Evolutionary conservation across 352 stramenopile genomes (phyloP).

Genomic region (Elongisporangium anandrum): DNA sequence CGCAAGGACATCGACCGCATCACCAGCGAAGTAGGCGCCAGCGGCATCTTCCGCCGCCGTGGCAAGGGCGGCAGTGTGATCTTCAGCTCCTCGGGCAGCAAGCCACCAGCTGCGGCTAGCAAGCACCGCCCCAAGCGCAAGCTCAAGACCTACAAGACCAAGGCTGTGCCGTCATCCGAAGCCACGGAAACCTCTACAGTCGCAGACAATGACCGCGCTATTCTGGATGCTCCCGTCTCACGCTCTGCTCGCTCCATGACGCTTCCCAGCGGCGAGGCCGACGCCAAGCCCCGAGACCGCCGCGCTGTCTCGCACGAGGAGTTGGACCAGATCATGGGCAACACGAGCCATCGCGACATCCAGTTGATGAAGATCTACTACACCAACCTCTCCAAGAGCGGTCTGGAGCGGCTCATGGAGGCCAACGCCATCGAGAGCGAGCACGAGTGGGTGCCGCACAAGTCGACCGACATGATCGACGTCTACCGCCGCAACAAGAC

Average conservation of each 20-base stretch:
- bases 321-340: constrained; percentile 52
- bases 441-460: constrained; percentile 49
- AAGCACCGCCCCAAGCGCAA: constrained; percentile 37
- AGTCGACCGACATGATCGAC: constrained; percentile 16
- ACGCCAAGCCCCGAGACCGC: constrained; percentile 10
- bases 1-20: constrained; percentile 36
- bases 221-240: not conserved
- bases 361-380: constrained; percentile 78
- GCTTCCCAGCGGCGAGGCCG: constrained; percentile 4
- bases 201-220: constrained; percentile 11
- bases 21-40: constrained; percentile 40
- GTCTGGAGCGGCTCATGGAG: constrained; percentile 45
- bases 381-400: constrained; percentile 51
- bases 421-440: constrained; percentile 24
- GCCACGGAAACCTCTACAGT: not conserved
- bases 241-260: not conserved
- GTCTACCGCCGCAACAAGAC: constrained; percentile 11
- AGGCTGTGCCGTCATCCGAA: constrained; percentile 9
- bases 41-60: constrained; percentile 48
- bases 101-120: constrained; percentile 14
- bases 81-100: constrained; percentile 13
- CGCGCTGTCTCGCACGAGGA: constrained; percentile 37
- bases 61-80: constrained; percentile 17
- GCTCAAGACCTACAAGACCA: constrained; percentile 49
- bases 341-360: constrained; percentile 57